A percentile compares a stretch with the other conserved stretches of the same genome.
Evolutionary conservation across 2,329 filamentous ascomycete species (phyloP).

Genomic region (Alternaria conjuncta): DNA sequence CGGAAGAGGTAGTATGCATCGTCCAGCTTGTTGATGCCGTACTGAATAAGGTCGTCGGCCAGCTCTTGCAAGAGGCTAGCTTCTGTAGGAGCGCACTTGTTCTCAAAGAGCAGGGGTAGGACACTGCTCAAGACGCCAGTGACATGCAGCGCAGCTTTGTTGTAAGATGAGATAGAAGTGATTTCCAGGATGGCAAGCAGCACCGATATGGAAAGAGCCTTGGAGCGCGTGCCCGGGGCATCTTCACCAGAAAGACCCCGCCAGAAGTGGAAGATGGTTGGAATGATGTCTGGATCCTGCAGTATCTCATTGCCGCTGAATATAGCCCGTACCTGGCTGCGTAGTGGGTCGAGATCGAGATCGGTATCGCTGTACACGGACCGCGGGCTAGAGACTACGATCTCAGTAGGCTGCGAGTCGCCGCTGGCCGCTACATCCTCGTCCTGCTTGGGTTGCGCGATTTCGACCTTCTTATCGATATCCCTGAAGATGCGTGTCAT

Average conservation of each 20-base stretch:
- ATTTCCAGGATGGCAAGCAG: constrained; percentile 46
- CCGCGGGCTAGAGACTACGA: constrained; percentile 35
- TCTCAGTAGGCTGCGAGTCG: constrained; percentile 22
- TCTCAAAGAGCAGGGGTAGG: constrained; percentile 44
- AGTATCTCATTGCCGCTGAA: constrained; percentile 51
- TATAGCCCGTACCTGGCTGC: constrained; percentile 38
- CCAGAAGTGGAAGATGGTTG: constrained; percentile 50
- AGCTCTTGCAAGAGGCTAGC: constrained; percentile 64
- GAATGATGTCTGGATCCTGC: constrained; percentile 50
- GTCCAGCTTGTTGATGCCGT: constrained; percentile 80
- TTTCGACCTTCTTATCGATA: constrained; percentile 39
- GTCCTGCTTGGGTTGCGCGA: constrained; percentile 19
- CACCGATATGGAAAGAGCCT: constrained; percentile 45
- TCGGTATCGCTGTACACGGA: constrained; percentile 35
- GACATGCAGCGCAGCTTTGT: constrained; percentile 47
- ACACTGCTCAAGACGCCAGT: constrained; percentile 45
- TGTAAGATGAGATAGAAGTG: constrained; percentile 43
- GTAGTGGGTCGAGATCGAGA: constrained; percentile 37
- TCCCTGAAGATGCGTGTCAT: constrained; percentile 70
- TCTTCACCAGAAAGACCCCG: constrained; percentile 41
- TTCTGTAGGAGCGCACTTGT: constrained; percentile 40
- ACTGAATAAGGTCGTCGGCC: constrained; percentile 71
- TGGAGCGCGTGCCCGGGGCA: constrained; percentile 40
- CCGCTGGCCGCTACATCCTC: constrained; percentile 1
- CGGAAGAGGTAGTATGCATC: constrained; percentile 80